These are phyloP conservation scores for Lactarius akahatsu DNA, from an alignment of 768 basidiomycete genomes.

Conservation along the genomic window DNA sequence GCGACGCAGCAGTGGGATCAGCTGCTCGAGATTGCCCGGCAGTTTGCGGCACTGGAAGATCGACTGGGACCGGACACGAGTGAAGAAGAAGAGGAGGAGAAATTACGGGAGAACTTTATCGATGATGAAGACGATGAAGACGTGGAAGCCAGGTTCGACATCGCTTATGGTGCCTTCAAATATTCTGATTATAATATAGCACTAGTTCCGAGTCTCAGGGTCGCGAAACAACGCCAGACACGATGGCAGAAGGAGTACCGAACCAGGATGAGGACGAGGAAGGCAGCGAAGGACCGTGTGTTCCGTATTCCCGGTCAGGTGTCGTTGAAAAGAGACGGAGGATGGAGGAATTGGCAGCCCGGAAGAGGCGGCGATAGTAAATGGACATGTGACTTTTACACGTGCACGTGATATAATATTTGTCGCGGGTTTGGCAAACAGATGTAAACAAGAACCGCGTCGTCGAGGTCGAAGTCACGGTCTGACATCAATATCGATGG, in stretches of 20 bases:
- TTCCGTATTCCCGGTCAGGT: slow-evolving; percentile 15
- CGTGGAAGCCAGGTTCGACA: slow-evolving; percentile 17
- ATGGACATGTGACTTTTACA: slow-evolving; percentile 22
- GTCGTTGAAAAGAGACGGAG: slow-evolving; percentile 18
- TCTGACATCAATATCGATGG: slow-evolving; percentile 43
- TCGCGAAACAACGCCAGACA: slow-evolving; percentile 1
- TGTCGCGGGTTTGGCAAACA: slow-evolving; percentile 22
- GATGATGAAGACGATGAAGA: slow-evolving; percentile 30
- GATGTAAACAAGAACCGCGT: slow-evolving; percentile 19
- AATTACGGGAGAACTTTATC: slow-evolving; percentile 34
- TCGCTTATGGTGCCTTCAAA: background rate
- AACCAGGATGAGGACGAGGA: background rate
- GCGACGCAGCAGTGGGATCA: slow-evolving; percentile 47
- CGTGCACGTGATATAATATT: slow-evolving; percentile 23
- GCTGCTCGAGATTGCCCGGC: slow-evolving; percentile 41
- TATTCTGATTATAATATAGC: background rate
- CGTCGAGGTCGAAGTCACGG: background rate
- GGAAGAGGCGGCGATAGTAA: slow-evolving; percentile 7
- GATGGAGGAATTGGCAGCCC: slow-evolving; percentile 10
- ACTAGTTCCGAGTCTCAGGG: background rate
- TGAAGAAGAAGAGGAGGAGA: slow-evolving; percentile 46
- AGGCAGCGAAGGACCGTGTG: background rate
- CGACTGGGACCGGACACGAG: slow-evolving; percentile 40
- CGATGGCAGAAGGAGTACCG: background rate
- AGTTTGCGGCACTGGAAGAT: slow-evolving; percentile 42